Evolutionary conservation across 371 early-diverging fungal genomes (phyloP).

Genomic region (Apophysomyces ossiformis): DNA sequence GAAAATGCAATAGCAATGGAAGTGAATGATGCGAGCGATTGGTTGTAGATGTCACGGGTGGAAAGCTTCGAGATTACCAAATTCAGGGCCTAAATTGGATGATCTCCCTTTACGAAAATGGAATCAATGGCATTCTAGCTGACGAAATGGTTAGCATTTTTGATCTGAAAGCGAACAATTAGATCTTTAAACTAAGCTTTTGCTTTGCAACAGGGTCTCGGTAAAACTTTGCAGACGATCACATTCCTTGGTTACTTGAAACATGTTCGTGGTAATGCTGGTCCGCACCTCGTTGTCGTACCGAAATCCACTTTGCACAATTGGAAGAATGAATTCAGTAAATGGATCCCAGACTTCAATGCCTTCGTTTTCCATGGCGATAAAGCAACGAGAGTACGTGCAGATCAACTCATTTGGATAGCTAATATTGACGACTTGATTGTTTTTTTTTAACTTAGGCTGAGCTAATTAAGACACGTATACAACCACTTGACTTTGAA

Average conservation of each 20-base stretch:
- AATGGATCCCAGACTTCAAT: constrained; percentile 93
- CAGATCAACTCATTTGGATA: not conserved
- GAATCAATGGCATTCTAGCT: constrained; percentile 99
- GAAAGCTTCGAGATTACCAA: constrained; percentile 95
- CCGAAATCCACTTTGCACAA: constrained; percentile 98
- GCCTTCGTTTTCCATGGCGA: constrained; percentile 94
- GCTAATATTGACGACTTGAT: too few relatives aligned
- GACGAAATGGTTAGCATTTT: constrained; percentile 93
- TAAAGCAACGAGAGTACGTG: constrained; percentile 82
- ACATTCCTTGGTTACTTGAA: constrained; percentile 95
- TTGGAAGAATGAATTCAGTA: constrained; percentile 94
- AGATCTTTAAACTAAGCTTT: not conserved
- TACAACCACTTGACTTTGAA: constrained; percentile 81
- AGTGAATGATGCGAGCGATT: not conserved
- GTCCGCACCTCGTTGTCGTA: constrained; percentile 95
- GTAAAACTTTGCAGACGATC: constrained; percentile 98
- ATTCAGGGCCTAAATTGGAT: constrained; percentile 99
- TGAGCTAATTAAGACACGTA: constrained; percentile 56
- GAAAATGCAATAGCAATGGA: not conserved
- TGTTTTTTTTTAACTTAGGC: constrained; percentile 33
- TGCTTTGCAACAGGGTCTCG: constrained; percentile 78
- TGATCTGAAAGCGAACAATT: not conserved
- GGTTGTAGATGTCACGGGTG: constrained; percentile 81
- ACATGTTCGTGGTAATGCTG: constrained; percentile 73
- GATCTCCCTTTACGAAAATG: constrained; percentile 94